phyloP scores from a whole-genome alignment of 352 stramenopile species.

The Globisporangium abappressorium region DNA sequence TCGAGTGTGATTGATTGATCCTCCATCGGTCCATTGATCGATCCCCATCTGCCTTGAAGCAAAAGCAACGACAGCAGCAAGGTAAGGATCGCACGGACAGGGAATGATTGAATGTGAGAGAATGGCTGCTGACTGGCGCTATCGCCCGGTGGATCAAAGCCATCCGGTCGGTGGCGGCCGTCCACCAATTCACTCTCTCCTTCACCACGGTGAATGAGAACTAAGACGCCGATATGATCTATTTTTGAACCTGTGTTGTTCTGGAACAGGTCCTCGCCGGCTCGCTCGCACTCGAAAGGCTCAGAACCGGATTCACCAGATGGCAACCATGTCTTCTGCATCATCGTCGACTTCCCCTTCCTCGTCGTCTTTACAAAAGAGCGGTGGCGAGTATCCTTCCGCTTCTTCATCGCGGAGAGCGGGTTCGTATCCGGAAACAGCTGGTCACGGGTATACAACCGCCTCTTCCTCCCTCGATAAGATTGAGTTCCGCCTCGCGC shows the following conservation, averaged over 20 bases:
- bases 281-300: background rate
- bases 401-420: conserved; percentile 11
- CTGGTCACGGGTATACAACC: conserved; percentile 14
- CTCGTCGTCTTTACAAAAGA: conserved; percentile 8
- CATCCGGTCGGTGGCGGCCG: conserved; percentile 9
- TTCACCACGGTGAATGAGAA: background rate
- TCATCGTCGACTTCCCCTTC: conserved; percentile 9
- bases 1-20: conserved; percentile 15
- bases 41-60: conserved; percentile 15
- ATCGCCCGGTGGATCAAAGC: conserved; percentile 15
- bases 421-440: conserved; percentile 21
- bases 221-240: conserved; percentile 1
- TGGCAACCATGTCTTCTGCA: conserved; percentile 20
- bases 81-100: background rate
- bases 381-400: conserved; percentile 6
- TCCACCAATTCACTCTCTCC: background rate
- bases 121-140: background rate
- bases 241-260: conserved; percentile 6
- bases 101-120: background rate
- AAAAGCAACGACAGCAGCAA: conserved; percentile 2
- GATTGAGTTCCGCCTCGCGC: conserved; percentile 25
- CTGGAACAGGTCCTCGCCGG: conserved; percentile 7
- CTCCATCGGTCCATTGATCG: conserved; percentile 22
- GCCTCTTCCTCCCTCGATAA: conserved; percentile 25
- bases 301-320: conserved; percentile 22